Evolutionary conservation across 1,139 yeast species (phyloP), one percentile per base, ranked within the genome.

Genomic region (Kodamaea arcana): DNA sequence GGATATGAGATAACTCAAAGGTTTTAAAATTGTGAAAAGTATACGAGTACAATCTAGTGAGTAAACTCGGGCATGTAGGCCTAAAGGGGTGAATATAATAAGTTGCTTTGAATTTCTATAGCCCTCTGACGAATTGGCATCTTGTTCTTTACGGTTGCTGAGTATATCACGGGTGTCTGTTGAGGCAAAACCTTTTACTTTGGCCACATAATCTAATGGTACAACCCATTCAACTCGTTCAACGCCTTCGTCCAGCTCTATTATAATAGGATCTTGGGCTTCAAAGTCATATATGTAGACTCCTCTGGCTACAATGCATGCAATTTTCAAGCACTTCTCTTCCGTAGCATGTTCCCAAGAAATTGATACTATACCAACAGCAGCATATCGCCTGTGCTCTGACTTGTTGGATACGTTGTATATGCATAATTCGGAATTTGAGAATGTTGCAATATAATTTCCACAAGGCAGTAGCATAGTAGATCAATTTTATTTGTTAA

Each of bases 41-140:
- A 62, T 45, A 30, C 56, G 62, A 2, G 68, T 55, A 39, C 68
- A 59, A 39, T 66, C 69, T 4, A 69, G 45, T 1, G 72, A 66
- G 42, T 64, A 69, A 8, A 67, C 44, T 35, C 60, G 61, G 15
- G 58, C 58, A 23, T 56, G 55, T 3, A 69, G 48, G 18, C 47
- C 38, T 23, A 48, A 38, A 30, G 47, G 50, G 9, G 70, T 53
- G 42, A 56, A 67, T 1, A 68, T 46, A 9, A 61, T 52, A 20
- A 69, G 30, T 36, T 69, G 73, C 27, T 55, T 56, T 22, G 61
- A 48, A 38, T 65, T 65, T 8, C 40, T 15, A 42, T 66, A 65
- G 4, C 65, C 66, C 0, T 18, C 22, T 7, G 22, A 18, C 22
- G 9, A 18, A 18, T 18, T 18, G 6, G 22, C 22, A 18, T 9